Base-by-base conservation (phyloP, 441 rosid species). In the Adansonia rubrostipa region DNA sequence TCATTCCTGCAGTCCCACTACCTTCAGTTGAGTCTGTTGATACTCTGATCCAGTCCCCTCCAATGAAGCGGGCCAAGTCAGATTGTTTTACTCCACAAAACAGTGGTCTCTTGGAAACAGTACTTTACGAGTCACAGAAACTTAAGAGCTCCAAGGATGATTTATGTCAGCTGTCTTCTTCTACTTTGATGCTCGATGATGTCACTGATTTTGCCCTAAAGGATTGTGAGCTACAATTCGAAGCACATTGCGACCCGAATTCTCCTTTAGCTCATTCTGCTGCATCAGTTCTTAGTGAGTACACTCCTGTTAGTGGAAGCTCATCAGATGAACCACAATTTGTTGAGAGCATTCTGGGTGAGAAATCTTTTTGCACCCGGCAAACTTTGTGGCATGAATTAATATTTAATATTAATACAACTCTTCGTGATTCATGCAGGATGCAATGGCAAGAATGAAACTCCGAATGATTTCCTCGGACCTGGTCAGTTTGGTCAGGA, bases 101-200 rank as follows among this genome's bases (percentile, higher is more conserved):
- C 80, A 92, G 97, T 71, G 99, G 99, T 68, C 91, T 96, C 69
- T 89, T 96, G 84, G 98, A 96, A 89, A 92, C 95, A 84, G 80
- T 96, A 80, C 91, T 96, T 80, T 82, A 90, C 0, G 94, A 91
- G 86, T 90, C 99, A 71, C 90, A 89, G 83, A 86, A 84, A 76
- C 80, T 90, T 75, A 86, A 87, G 85, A 83, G 88, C 78, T 87
- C 86, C 19, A 96, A 92, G 85, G 90, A 92, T 84, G 85, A 80
- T 73, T 85, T 89, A n/a, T 82, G 89, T 56, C 91, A 88, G 75
- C 91, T 89, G 88, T 85, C 90, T 82, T 85, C 91, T 58, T 79
- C 81, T 81, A 89, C 97, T 67, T 89, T 92, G 68, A 85, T 90
- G 74, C 90, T 88, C 80, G 87, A 89, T 79, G 89, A 88, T 82